A percentile compares a stretch with the other conserved stretches of the same genome.
Conservation (phyloP, 805 yeast genomes). For the Myxozyma nipponensis region DNA sequence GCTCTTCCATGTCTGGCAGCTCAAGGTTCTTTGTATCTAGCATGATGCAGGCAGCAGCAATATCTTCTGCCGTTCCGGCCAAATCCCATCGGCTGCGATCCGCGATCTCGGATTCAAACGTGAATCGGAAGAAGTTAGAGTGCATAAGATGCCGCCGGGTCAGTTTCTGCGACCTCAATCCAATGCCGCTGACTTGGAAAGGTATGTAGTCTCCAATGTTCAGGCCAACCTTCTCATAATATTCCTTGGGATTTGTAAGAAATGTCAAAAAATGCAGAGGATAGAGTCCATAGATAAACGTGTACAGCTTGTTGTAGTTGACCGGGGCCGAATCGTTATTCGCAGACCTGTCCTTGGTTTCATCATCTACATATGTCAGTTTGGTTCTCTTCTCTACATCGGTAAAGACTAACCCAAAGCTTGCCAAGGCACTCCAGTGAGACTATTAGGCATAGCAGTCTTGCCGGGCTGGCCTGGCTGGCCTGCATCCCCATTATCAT, state of each 20-base stretch:
- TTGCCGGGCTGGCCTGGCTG: too few species aligned
- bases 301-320: constrained; percentile 36
- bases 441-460: neutral
- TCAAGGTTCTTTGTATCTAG: constrained; percentile 27
- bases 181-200: constrained; percentile 38
- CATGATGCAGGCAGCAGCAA: constrained; percentile 38
- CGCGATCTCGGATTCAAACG: constrained; percentile 39
- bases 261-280: constrained; percentile 50
- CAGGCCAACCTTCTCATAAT: constrained; percentile 30
- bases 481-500: constrained; percentile 6
- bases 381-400: neutral
- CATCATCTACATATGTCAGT: neutral
- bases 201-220: constrained; percentile 8
- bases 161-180: constrained; percentile 33
- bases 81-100: constrained; percentile 34
- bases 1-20: constrained; percentile 19
- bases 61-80: constrained; percentile 39
- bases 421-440: neutral
- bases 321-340: constrained; percentile 1
- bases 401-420: neutral
- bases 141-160: constrained; percentile 45
- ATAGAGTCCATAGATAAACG: constrained; percentile 54
- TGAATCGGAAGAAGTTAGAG: constrained; percentile 44
- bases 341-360: neutral
- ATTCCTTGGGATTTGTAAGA: constrained; percentile 43